Evolutionary conservation across 2,329 filamentous ascomycete species (phyloP).

Genomic region (Bipolaris sorokiniana): DNA sequence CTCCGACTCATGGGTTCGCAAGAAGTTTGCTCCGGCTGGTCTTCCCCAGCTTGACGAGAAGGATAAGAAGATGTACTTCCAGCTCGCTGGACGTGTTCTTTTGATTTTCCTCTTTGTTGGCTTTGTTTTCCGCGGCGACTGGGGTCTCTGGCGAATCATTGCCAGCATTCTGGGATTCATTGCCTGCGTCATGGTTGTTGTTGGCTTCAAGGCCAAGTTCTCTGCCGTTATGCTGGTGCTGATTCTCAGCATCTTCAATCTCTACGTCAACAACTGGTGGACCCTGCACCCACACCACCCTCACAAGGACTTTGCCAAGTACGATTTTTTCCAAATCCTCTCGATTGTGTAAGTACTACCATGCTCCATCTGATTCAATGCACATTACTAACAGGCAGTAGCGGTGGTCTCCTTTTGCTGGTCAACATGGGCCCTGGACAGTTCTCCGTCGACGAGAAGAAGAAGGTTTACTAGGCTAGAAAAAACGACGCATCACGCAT

Average conservation of each 20-base stretch:
- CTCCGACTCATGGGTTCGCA: slow-evolving; percentile 96
- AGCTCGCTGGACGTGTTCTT: slow-evolving; percentile 92
- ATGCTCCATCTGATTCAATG: neutral
- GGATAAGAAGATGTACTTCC: slow-evolving; percentile 99
- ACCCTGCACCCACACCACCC: slow-evolving; percentile 98
- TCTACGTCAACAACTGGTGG: slow-evolving; percentile 99
- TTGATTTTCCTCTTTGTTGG: slow-evolving; percentile 97
- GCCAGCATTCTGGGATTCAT: slow-evolving; percentile 86
- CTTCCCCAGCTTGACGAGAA: slow-evolving; percentile 96
- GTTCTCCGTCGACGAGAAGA: slow-evolving; percentile 99
- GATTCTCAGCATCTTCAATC: slow-evolving; percentile 94
- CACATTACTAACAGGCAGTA: slow-evolving; percentile 40
- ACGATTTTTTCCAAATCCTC: slow-evolving; percentile 99
- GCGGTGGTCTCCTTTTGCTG: slow-evolving; percentile 88
- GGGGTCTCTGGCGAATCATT: slow-evolving; percentile 85
- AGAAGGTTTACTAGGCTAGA: slow-evolving; percentile 90
- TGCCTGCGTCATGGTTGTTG: slow-evolving; percentile 97
- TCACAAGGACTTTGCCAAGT: slow-evolving; percentile 99
- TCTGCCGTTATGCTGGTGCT: slow-evolving; percentile 94
- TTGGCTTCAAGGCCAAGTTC: slow-evolving; percentile 99
- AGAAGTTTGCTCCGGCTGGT: slow-evolving; percentile 94
- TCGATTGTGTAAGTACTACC: slow-evolving; percentile 78
- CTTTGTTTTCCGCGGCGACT: slow-evolving; percentile 93
- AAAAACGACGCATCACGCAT: slow-evolving; percentile 52
- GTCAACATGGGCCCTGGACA: slow-evolving; percentile 99